Evolutionary conservation across 129 eudicot species (phyloP).

Genomic region (Calendula officinalis): DNA sequence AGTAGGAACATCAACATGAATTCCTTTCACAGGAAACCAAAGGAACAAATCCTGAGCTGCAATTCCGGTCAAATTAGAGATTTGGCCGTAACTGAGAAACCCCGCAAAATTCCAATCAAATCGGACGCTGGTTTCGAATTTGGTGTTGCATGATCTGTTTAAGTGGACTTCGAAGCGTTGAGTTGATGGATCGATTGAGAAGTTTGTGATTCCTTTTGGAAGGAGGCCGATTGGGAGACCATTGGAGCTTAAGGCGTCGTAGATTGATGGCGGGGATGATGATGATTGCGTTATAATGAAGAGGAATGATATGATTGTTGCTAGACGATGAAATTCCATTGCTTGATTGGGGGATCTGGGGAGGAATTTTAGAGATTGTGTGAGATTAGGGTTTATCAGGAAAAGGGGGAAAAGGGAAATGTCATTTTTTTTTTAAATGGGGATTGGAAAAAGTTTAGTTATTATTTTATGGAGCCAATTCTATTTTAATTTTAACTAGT

Average conservation of each 20-base stretch:
- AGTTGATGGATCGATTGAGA: conserved; percentile 44
- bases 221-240: conserved; percentile 83
- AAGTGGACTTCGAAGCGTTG: conserved; percentile 51
- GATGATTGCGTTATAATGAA: conserved; percentile 12
- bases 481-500: too few relatives aligned
- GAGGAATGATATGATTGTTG: conserved; percentile 6
- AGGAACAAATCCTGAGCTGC: conserved; percentile 80
- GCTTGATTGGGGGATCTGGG: not conserved
- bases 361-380: not conserved
- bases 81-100: conserved; percentile 40
- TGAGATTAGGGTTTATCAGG: conserved; percentile 28
- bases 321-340: conserved; percentile 1
- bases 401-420: conserved; percentile 5
- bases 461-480: not conserved
- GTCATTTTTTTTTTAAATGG: not conserved
- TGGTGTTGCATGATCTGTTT: conserved; percentile 51
- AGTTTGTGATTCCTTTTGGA: conserved; percentile 60
- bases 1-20: conserved; percentile 77
- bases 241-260: conserved; percentile 48
- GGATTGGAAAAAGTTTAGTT: not conserved
- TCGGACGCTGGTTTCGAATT: conserved; percentile 68
- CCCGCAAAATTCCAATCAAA: conserved; percentile 64
- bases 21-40: conserved; percentile 80
- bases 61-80: conserved; percentile 58
- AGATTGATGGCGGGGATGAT: conserved; percentile 38